Evolutionary conservation across 345 rosid species (phyloP), one percentile per base, ranked within the genome.

Genomic region (Ricinus communis): DNA sequence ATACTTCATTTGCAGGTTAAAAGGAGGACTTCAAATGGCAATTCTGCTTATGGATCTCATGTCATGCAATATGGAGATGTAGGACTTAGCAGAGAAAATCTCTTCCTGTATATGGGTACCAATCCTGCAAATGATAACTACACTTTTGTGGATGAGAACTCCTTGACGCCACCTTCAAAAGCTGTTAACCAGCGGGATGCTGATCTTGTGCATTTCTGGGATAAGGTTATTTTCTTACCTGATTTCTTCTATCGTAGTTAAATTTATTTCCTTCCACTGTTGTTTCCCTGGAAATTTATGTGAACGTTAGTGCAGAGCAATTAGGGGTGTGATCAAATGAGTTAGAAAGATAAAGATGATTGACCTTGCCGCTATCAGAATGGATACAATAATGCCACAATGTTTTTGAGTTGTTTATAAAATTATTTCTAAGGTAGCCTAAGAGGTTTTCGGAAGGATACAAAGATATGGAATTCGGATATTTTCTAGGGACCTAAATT

Each of bases 181-280:
- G 90, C 84, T 78, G 93, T 91, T 66, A 95, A 87, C 85, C 99
- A 95, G 79, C 96, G 98, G 28, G 99, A 95, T 79, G 98, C 98
- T 18, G 99, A 95, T 86, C 90, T 95, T 60, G 86, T 93, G 60
- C 97, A 93, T 80, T 90, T 92, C 81, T 95, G 96, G 98, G 86
- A 84, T 62, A 95, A 95, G 97, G 99, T 95, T 69, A 66, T 75
- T 76, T 41, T 64, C 40, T 69, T 45, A 45, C 24, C 51, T 25
- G 65, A 33, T 49, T 24, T 21, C 7, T 53, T 30, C 25, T 7
- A n/a, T n/a, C n/a, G n/a, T n/a, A n/a, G n/a, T n/a, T 67, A 27
- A 14, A 65, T 13, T 18, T 50, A n/a, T 33, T 33, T 40, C 50
- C 31, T 61, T 25, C 52, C 8, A 25, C 9, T 55, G 56, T 33